Evolutionary conservation across 2,329 filamentous ascomycete genomes (phyloP).

Genomic region (Fusarium staphyleae): DNA sequence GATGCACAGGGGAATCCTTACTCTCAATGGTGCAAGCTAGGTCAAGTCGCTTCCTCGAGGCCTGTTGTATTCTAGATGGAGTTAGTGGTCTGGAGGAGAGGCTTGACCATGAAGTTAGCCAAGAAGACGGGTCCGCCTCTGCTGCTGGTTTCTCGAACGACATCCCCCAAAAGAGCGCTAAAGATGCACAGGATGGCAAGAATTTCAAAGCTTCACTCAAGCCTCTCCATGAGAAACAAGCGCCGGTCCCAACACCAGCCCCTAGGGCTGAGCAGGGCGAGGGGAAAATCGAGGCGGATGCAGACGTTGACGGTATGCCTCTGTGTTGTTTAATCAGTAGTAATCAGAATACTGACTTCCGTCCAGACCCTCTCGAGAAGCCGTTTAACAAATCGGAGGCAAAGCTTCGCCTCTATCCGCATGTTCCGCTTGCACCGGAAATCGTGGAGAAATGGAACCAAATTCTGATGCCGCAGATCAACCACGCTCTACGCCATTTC

Average conservation of each 20-base stretch:
- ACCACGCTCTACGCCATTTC: slow-evolving; percentile 72
- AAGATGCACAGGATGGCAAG: slow-evolving; percentile 25
- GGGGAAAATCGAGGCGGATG: slow-evolving; percentile 10
- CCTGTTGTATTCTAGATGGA: slow-evolving; percentile 66
- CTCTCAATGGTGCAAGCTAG: slow-evolving; percentile 61
- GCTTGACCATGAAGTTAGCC: slow-evolving; percentile 56
- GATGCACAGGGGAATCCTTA: slow-evolving; percentile 57
- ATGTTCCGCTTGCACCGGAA: slow-evolving; percentile 64
- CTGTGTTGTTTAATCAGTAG: no score
- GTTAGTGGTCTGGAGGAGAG: slow-evolving; percentile 63
- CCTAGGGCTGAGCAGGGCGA: slow-evolving; percentile 8
- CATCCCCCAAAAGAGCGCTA: neutral
- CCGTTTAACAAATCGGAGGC: slow-evolving; percentile 38
- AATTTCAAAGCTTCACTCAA: slow-evolving; percentile 12
- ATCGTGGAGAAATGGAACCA: slow-evolving; percentile 76
- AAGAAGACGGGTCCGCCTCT: slow-evolving; percentile 13
- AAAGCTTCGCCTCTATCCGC: slow-evolving; percentile 66
- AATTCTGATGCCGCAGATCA: slow-evolving; percentile 75
- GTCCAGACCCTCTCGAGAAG: slow-evolving; percentile 34
- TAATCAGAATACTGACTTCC: slow-evolving; percentile 5
- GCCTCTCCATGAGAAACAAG: slow-evolving; percentile 29
- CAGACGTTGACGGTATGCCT: slow-evolving; percentile 33
- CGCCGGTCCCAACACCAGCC: slow-evolving; percentile 1
- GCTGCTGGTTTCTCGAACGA: neutral
- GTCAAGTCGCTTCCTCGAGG: slow-evolving; percentile 65